phyloP scores from a whole-genome alignment of 371 early-diverging fungal species.

The Mucor ambiguus region DNA sequence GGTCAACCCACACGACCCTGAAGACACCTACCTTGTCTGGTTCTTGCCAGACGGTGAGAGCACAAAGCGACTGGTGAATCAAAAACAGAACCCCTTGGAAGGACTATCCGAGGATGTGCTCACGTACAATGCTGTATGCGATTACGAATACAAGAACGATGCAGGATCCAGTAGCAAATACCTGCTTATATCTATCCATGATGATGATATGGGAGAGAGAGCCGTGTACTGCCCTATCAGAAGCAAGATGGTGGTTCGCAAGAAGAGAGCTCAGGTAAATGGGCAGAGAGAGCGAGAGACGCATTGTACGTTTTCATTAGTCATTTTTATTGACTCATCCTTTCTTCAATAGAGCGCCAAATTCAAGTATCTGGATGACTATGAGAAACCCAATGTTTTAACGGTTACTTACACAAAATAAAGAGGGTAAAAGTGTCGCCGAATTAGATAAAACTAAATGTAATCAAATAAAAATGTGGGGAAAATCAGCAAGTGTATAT shows the following conservation, averaged over 20 bases:
- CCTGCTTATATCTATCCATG: constrained; percentile 31
- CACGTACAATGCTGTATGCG: constrained; percentile 41
- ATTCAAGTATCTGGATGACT: constrained; percentile 33
- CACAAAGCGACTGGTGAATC: constrained; percentile 33
- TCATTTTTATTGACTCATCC: not conserved
- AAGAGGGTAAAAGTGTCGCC: constrained; percentile 30
- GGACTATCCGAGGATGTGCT: constrained; percentile 22
- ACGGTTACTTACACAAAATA: constrained; percentile 31
- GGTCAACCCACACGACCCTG: constrained; percentile 55
- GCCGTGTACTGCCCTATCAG: constrained; percentile 36
- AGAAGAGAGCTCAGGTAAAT: constrained; percentile 49
- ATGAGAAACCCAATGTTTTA: constrained; percentile 44
- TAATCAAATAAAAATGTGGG: constrained; percentile 24
- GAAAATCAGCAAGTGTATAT: constrained; percentile 9
- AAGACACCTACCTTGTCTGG: constrained; percentile 51
- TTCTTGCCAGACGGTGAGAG: constrained; percentile 49
- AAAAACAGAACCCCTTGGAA: constrained; percentile 30
- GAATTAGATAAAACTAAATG: constrained; percentile 7
- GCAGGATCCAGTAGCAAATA: constrained; percentile 30
- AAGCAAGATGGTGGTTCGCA: constrained; percentile 42
- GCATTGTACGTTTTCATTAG: not conserved
- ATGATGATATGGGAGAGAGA: constrained; percentile 27
- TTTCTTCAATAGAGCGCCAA: constrained; percentile 24
- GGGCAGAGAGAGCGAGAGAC: too few species aligned
- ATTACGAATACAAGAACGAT: constrained; percentile 47